These are phyloP conservation scores for Dactylellina drechsleri DNA, from an alignment of 2,329 filamentous ascomycete species.

Conservation along the genomic window DNA sequence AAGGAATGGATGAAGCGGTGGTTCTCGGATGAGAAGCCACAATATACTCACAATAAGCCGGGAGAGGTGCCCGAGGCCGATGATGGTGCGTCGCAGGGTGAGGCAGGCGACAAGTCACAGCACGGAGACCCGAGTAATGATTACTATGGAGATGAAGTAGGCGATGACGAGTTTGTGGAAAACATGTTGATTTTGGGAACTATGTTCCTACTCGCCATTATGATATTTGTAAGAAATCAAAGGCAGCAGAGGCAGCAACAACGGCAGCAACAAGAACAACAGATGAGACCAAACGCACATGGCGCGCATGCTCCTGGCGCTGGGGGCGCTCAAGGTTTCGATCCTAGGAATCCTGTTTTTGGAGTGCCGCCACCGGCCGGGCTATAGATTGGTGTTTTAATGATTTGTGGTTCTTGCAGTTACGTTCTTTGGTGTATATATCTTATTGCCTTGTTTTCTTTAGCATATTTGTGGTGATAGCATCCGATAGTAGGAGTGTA, in stretches of 20 bases:
- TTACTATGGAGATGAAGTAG: conserved; percentile 70
- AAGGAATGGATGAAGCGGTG: conserved; percentile 58
- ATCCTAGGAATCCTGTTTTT: conserved; percentile 43
- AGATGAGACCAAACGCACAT: conserved; percentile 13
- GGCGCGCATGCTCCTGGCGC: conserved; percentile 59
- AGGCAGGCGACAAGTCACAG: conserved; percentile 19
- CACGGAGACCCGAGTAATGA: conserved; percentile 39
- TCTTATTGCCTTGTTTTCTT: conserved; percentile 11
- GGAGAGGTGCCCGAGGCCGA: conserved; percentile 50
- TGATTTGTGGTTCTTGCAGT: not conserved
- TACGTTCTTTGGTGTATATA: conserved; percentile 34
- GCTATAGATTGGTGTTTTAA: conserved; percentile 1
- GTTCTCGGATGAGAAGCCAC: conserved; percentile 57
- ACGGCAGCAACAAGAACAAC: conserved; percentile 59
- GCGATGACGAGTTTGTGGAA: conserved; percentile 84
- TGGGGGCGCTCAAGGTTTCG: conserved; percentile 45
- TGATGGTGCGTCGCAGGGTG: conserved; percentile 31
- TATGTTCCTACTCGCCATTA: conserved; percentile 75
- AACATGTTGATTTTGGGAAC: conserved; percentile 84
- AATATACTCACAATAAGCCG: conserved; percentile 55
- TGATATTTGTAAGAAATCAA: conserved; percentile 83
- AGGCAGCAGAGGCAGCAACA: conserved; percentile 65
- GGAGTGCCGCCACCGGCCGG: conserved; percentile 34
- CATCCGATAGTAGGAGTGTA: conserved; percentile 9
- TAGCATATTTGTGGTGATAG: no score